These are phyloP conservation scores for Pythium grandisporangium DNA, from an alignment of 352 stramenopile genomes.

Conservation along the genomic window DNA sequence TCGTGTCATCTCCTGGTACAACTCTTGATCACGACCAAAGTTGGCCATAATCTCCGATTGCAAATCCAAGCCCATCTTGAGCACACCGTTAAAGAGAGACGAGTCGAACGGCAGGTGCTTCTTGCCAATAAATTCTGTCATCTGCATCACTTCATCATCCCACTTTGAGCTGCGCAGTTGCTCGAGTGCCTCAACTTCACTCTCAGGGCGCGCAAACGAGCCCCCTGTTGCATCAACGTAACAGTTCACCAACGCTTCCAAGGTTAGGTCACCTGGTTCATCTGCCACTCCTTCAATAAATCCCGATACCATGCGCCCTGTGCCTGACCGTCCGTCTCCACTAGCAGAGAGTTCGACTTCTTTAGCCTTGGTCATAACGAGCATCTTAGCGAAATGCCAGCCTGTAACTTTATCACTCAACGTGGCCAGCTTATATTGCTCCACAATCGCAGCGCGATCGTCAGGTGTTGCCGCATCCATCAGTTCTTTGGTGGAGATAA, in stretches of 20 bases:
- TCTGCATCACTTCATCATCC: conserved; percentile 51
- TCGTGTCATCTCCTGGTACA: conserved; percentile 64
- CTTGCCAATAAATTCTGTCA: conserved; percentile 67
- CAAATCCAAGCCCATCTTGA: conserved; percentile 57
- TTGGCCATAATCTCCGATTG: conserved; percentile 68
- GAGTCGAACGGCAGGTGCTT: conserved; percentile 76
- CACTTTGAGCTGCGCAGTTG: conserved; percentile 33
- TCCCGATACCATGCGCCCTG: conserved; percentile 23
- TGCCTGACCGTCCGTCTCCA: too few species aligned
- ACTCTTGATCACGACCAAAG: conserved; percentile 70
- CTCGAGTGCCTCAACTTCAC: conserved; percentile 30
- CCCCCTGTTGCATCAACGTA: conserved; percentile 46
- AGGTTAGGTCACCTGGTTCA: conserved; percentile 25
- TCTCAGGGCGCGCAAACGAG: conserved; percentile 22
- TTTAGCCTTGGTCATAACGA: conserved; percentile 57
- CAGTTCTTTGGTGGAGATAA: conserved; percentile 66
- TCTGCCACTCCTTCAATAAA: conserved; percentile 49
- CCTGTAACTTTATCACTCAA: conserved; percentile 31
- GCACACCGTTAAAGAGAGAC: conserved; percentile 81
- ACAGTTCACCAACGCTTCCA: conserved; percentile 50
- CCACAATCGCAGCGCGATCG: conserved; percentile 26
- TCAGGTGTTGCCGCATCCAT: conserved; percentile 31
- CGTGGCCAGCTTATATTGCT: conserved; percentile 14
- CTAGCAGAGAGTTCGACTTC: conserved; percentile 25
- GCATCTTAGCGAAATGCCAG: conserved; percentile 75